Evolutionary conservation across 768 basidiomycete genomes (phyloP).

Genomic region (Pholiota microspora): DNA sequence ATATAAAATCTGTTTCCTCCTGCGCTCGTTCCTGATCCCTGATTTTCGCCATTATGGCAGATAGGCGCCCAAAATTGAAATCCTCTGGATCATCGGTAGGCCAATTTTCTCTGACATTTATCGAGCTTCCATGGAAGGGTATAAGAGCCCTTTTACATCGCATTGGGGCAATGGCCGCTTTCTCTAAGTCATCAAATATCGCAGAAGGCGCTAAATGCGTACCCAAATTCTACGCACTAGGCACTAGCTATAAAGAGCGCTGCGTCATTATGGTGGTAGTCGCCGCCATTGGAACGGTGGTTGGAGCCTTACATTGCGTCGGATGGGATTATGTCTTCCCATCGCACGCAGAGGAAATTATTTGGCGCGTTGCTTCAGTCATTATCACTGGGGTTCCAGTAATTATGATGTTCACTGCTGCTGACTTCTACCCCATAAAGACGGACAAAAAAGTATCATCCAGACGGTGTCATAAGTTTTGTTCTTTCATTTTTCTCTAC

Average conservation of each 20-base stretch:
- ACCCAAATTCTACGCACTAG: not conserved
- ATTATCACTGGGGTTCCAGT: conserved; percentile 3
- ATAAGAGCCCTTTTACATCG: not conserved
- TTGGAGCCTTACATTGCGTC: conserved; percentile 20
- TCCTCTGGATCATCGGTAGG: not conserved
- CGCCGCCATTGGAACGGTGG: not conserved
- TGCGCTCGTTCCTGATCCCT: not conserved
- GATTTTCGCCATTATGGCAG: too few species aligned
- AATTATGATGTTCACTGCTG: not conserved
- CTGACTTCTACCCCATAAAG: not conserved
- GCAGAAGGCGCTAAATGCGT: not conserved
- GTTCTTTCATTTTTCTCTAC: not conserved
- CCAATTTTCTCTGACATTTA: not conserved
- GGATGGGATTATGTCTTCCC: conserved; percentile 25
- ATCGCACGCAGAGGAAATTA: conserved; percentile 3
- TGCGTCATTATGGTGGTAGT: not conserved
- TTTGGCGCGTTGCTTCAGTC: conserved; percentile 21
- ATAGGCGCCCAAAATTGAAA: not conserved
- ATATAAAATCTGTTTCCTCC: not conserved
- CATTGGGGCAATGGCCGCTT: not conserved
- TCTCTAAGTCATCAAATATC: not conserved
- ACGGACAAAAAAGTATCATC: not conserved
- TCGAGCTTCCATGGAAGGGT: not conserved
- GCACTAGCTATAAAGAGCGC: not conserved
- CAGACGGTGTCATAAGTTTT: not conserved